Base-by-base conservation (phyloP, 257 asterid species). In the Nicotiana obtusifolia region DNA sequence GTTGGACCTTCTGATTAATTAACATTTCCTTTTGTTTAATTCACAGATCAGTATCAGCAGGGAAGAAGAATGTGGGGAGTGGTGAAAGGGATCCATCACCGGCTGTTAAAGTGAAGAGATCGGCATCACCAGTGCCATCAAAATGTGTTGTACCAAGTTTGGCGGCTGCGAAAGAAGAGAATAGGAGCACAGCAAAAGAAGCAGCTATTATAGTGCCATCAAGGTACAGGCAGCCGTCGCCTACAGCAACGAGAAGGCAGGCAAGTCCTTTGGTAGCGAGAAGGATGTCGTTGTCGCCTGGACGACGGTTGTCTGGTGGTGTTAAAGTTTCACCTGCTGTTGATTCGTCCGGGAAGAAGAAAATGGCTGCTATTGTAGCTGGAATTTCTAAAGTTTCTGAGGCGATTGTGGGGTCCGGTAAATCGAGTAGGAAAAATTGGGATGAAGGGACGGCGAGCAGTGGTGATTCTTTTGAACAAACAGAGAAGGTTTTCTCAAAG, bases 121-220 rank as follows among this genome's bases (percentile, higher is more conserved):
- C 98, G 10, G 84, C 93, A 0, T 96, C 99, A 0, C 99, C 99
- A 4, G 98, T 81, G 16, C 98, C 99, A 0, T 92, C 98, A 0
- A 96, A 96, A 76, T 90, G 95, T 64, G 93, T 88, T 54, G 99
- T 96, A 62, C 99, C 99, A 1, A 94, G 99, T 80, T 88, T 96
- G 28, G 89, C 82, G 33, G 87, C 90, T 19, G 98, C 99, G 0
- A 94, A 93, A 83, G 99, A 94, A 82, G 99, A 96, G 82, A 94
- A 89, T 20, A 64, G 97, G 83, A 89, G 91, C 88, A 84, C 86
- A 2, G 86, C 98, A 0, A 94, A 76, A 78, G 99, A 96, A 81
- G 89, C 98, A 5, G 92, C 98, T 0, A 96, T 96, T 14, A 80
- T 96, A 31, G 99, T 96, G 56, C 99, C 99, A 5, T 96, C 98